Conservation (phyloP, 2,329 filamentous ascomycete genomes). For the Simplicillium sp. region DNA sequence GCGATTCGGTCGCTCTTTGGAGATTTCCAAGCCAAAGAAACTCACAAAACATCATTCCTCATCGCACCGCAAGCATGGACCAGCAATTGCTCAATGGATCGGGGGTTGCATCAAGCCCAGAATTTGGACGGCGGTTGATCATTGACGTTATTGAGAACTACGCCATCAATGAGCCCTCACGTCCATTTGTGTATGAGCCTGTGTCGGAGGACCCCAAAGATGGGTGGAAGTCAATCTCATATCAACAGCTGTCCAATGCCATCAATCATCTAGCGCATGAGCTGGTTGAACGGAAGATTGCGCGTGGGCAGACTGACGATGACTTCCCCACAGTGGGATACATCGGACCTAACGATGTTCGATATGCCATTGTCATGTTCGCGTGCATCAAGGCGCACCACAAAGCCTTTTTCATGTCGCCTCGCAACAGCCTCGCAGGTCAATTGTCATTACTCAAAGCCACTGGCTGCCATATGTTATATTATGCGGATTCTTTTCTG, state of each 20-base stretch:
- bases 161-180: background rate
- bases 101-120: background rate
- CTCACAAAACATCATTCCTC: too few species aligned
- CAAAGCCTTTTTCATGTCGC: conserved; percentile 32
- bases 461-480: conserved; percentile 30
- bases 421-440: conserved; percentile 32
- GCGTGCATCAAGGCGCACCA: conserved; percentile 27
- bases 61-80: too few species aligned
- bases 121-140: background rate
- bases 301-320: conserved; percentile 4
- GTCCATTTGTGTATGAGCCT: background rate
- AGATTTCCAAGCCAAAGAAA: too few species aligned
- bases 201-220: conserved; percentile 16
- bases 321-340: conserved; percentile 32
- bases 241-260: conserved; percentile 25
- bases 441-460: conserved; percentile 33
- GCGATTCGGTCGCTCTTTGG: too few species aligned
- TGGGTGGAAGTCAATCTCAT: conserved; percentile 29
- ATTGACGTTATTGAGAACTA: background rate
- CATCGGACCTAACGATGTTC: conserved; percentile 30
- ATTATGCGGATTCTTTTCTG: conserved; percentile 12
- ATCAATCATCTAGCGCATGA: conserved; percentile 26
- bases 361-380: conserved; percentile 24
- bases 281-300: conserved; percentile 19
- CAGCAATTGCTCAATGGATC: too few species aligned